Base-by-base conservation (phyloP, 495 filamentous ascomycete genomes). In the Aspergillus nidulans region DNA sequence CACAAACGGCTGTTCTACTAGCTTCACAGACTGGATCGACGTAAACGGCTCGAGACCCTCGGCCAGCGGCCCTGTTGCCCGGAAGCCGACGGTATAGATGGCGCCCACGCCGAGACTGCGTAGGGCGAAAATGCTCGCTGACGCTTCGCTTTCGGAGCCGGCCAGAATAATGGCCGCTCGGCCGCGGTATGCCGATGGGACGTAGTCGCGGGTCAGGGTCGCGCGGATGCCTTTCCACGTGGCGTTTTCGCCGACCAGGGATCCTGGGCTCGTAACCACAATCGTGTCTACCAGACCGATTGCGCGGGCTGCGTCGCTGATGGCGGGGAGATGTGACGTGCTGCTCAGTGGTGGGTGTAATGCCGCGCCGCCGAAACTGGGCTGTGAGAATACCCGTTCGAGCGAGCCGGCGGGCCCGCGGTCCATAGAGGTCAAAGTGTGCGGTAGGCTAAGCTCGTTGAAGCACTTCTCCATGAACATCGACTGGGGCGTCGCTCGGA, bases 391-490 rank as follows among this genome's bases (percentile, higher is more conserved):
- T 60, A 89, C 81, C 2, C 81, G 71, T 60, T 89, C 87, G 39
- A 85, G 74, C 0, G 82, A 79, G 1, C 79, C 83, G 57, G 80
- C 85, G 8, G 79, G 75, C 1, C 82, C 83, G 38, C 86, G 77
- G 65, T 92, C 89, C 15, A 90, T 81, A n/a, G 84, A 85, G 25
- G 80, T 82, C 62, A 91, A 85, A 52, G 84, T 83, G 54, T 94
- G 89, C 19, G 88, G 88, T n/a, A 94, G 74, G 18, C 88, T 86
- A 19, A 92, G 79, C 66, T 94, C 89, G 64, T 94, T 94, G 67
- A 94, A 85, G 62, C 89, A 92, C 64, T 92, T 91, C 62, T 91
- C 87, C 72, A 89, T 90, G 65, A 91, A 92, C 64, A 88, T 85
- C 13, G 87, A 86, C 60, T 90, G 87, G 0, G 86, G 85, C 8